Evolutionary conservation across 2,329 filamentous ascomycete genomes (phyloP).

Genomic region (Trichoderma sp.): DNA sequence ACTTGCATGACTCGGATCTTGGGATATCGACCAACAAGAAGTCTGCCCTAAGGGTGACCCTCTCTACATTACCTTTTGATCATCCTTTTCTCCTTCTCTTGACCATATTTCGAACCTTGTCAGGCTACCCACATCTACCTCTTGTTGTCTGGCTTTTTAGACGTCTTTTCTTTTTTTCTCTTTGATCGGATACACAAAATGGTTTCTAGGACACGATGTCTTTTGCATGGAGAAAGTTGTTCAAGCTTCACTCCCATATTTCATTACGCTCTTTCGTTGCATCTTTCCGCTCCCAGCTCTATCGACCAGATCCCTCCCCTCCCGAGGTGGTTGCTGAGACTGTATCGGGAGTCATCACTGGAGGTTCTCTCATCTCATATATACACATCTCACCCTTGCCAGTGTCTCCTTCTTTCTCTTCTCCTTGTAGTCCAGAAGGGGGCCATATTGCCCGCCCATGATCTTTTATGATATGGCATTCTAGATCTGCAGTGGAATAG

Average conservation of each 20-base stretch:
- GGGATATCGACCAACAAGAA: conserved; percentile 12
- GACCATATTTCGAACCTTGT: conserved; percentile 11
- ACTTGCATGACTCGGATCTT: conserved; percentile 10
- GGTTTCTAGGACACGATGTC: conserved; percentile 24
- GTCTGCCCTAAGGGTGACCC: not conserved
- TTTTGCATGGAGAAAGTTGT: conserved; percentile 21
- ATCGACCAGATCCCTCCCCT: not conserved
- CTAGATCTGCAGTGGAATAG: not conserved
- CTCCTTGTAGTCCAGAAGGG: not conserved
- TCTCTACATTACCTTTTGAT: not conserved
- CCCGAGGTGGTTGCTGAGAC: not conserved
- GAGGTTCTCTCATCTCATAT: conserved; percentile 23
- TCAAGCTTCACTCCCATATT: conserved; percentile 9
- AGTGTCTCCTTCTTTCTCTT: not conserved
- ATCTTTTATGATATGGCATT: not conserved
- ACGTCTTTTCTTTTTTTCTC: not conserved
- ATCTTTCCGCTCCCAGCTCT: not conserved
- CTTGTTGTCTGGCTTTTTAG: conserved; percentile 22
- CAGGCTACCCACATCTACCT: conserved; percentile 14
- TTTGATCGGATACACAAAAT: conserved; percentile 26
- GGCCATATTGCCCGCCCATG: not conserved
- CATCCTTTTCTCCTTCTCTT: conserved; percentile 10
- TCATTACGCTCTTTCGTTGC: conserved; percentile 25
- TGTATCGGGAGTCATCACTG: conserved; percentile 8
- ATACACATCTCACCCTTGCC: not conserved